These are phyloP conservation scores for Kodamaea hsintzibuensis DNA, from an alignment of 805 yeast genomes.

Conservation along the genomic window DNA sequence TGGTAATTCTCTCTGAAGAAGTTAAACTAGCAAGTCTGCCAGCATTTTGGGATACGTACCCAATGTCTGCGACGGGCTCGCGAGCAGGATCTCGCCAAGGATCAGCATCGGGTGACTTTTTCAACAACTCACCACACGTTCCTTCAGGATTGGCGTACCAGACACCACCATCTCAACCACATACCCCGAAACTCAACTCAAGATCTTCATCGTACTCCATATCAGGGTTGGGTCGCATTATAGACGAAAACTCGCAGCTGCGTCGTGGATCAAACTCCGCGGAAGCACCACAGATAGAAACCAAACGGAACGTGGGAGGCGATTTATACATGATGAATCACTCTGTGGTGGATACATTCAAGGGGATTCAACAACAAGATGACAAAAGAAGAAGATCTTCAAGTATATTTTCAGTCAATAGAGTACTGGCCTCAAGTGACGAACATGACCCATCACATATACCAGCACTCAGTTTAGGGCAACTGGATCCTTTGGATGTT, in stretches of 20 bases:
- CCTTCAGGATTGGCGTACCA: constrained; percentile 6
- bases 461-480: neutral
- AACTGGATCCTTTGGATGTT: neutral
- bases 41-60: neutral
- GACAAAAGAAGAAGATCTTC: constrained; percentile 38
- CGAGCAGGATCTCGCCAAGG: neutral
- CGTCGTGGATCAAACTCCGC: constrained; percentile 18
- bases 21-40: neutral
- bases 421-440: constrained; percentile 4
- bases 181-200: constrained; percentile 9
- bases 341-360: constrained; percentile 43
- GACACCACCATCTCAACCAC: constrained; percentile 5
- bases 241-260: constrained; percentile 8
- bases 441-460: constrained; percentile 1
- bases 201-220: constrained; percentile 19
- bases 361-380: constrained; percentile 43
- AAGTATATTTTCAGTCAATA: constrained; percentile 23
- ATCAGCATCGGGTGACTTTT: neutral
- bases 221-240: constrained; percentile 21
- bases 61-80: neutral
- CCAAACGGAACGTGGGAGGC: constrained; percentile 47
- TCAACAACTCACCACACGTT: constrained; percentile 1
- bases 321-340: constrained; percentile 45
- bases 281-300: constrained; percentile 47
- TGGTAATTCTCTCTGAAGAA: constrained; percentile 36